A percentile compares a stretch with the other conserved stretches of the same genome.
These are phyloP conservation scores for Colletotrichum theobromicola DNA, from an alignment of 2,329 filamentous ascomycete species.

Conservation along the genomic window DNA sequence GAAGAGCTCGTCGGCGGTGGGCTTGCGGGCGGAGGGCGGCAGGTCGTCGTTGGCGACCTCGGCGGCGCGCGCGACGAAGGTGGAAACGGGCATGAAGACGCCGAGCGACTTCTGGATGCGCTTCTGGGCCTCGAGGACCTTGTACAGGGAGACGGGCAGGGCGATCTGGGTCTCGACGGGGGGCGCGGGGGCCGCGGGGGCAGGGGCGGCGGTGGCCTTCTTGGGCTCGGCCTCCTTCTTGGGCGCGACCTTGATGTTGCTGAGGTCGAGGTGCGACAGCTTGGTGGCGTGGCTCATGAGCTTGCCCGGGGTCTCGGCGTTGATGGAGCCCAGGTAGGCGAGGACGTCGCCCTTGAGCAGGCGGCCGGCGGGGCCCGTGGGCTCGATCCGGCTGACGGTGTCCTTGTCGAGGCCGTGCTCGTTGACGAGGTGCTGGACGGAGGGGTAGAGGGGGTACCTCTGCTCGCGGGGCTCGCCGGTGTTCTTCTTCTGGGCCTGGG, in stretches of 20 bases:
- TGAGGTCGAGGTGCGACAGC: conserved; percentile 86
- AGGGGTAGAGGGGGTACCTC: conserved; percentile 79
- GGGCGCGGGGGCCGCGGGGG: conserved; percentile 37
- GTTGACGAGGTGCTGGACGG: conserved; percentile 82
- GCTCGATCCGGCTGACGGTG: conserved; percentile 80
- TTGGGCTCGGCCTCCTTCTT: conserved; percentile 44
- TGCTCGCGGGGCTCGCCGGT: conserved; percentile 58
- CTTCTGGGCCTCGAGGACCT: conserved; percentile 81
- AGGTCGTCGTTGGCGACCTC: conserved; percentile 89
- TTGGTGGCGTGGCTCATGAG: conserved; percentile 76
- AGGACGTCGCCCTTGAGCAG: conserved; percentile 95
- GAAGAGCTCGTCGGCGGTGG: conserved; percentile 83
- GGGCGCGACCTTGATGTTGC: conserved; percentile 86
- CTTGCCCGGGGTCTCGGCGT: conserved; percentile 71
- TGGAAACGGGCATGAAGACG: conserved; percentile 81
- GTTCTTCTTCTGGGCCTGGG: conserved; percentile 29
- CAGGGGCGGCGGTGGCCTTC: background rate
- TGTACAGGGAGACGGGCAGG: conserved; percentile 77
- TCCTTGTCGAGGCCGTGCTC: conserved; percentile 77
- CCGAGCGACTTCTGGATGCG: conserved; percentile 80
- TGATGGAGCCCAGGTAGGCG: conserved; percentile 82
- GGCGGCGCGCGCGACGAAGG: conserved; percentile 84
- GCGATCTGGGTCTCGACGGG: conserved; percentile 64
- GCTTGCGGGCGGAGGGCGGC: conserved; percentile 69
- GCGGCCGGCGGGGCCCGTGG: conserved; percentile 86